Conservation (phyloP, 2,329 filamentous ascomycete species). For the Leptographium radiaticola region DNA sequence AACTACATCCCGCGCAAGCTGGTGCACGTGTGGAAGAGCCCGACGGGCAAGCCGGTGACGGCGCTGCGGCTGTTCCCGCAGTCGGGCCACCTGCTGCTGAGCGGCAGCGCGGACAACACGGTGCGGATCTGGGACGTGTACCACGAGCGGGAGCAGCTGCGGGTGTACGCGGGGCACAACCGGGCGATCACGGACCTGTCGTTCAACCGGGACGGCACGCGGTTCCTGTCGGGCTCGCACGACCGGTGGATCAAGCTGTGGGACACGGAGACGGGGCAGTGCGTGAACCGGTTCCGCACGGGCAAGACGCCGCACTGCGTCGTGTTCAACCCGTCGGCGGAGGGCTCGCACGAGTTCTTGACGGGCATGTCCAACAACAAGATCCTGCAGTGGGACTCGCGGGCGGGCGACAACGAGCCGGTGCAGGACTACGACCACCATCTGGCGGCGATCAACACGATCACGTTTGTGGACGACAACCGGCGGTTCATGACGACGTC, state of each 20-base stretch:
- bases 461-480: slow-evolving; percentile 90
- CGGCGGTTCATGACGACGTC: slow-evolving; percentile 95
- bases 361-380: slow-evolving; percentile 98
- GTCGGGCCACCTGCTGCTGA: slow-evolving; percentile 79
- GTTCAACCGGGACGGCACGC: slow-evolving; percentile 70
- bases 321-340: slow-evolving; percentile 73
- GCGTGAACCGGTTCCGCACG: slow-evolving; percentile 76
- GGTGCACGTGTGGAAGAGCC: slow-evolving; percentile 77
- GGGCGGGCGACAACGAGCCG: slow-evolving; percentile 54
- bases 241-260: slow-evolving; percentile 95
- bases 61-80: slow-evolving; percentile 79
- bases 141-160: slow-evolving; percentile 74
- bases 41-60: slow-evolving; percentile 71
- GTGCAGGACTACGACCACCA: slow-evolving; percentile 99
- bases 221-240: slow-evolving; percentile 84
- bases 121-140: slow-evolving; percentile 94
- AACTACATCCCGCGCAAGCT: slow-evolving; percentile 95
- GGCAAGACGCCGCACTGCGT: slow-evolving; percentile 93
- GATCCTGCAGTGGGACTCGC: slow-evolving; percentile 91
- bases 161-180: slow-evolving; percentile 81
- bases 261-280: slow-evolving; percentile 92
- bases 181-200: slow-evolving; percentile 84
- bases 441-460: slow-evolving; percentile 92
- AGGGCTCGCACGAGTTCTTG: slow-evolving; percentile 76
- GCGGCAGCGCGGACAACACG: slow-evolving; percentile 78